Conservation (phyloP, 2,329 filamentous ascomycete genomes). For the Diaporthe longicolla region DNA sequence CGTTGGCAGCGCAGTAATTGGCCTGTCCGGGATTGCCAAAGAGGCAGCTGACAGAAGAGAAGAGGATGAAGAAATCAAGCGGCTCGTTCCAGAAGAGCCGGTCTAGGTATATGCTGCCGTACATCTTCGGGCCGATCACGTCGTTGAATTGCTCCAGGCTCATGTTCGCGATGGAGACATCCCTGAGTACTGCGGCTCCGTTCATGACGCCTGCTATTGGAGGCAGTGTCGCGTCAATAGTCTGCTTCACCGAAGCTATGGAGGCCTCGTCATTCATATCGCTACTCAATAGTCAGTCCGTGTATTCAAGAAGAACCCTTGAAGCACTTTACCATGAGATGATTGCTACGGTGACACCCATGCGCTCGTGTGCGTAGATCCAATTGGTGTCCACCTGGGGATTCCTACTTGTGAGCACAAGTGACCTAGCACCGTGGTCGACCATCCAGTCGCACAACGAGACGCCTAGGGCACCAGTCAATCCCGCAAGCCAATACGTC, state of each 20-base stretch:
- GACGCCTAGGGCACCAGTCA: conserved; percentile 53
- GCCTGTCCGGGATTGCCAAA: conserved; percentile 61
- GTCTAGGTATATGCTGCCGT: conserved; percentile 49
- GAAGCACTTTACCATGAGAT: neutral
- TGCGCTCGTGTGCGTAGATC: conserved; percentile 37
- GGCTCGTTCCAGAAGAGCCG: conserved; percentile 40
- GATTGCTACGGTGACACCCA: neutral
- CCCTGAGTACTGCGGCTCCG: conserved; percentile 48
- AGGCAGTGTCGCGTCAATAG: conserved; percentile 40
- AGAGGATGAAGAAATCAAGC: conserved; percentile 57
- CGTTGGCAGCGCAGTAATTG: conserved; percentile 58
- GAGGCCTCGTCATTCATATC: conserved; percentile 42
- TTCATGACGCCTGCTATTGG: conserved; percentile 45
- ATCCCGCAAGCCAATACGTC: conserved; percentile 53
- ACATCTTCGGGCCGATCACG: conserved; percentile 47
- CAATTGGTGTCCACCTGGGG: conserved; percentile 51
- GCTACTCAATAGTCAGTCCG: neutral
- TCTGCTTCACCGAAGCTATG: conserved; percentile 25
- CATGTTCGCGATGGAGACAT: conserved; percentile 45
- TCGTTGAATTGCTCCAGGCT: conserved; percentile 40
- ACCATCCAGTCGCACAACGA: conserved; percentile 58
- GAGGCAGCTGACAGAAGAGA: conserved; percentile 58
- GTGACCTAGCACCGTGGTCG: conserved; percentile 51
- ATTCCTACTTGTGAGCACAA: conserved; percentile 57
- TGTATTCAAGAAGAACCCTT: neutral